Conservation (phyloP, 1,284 basidiomycete species). For the Macrocystidia cucumis region DNA sequence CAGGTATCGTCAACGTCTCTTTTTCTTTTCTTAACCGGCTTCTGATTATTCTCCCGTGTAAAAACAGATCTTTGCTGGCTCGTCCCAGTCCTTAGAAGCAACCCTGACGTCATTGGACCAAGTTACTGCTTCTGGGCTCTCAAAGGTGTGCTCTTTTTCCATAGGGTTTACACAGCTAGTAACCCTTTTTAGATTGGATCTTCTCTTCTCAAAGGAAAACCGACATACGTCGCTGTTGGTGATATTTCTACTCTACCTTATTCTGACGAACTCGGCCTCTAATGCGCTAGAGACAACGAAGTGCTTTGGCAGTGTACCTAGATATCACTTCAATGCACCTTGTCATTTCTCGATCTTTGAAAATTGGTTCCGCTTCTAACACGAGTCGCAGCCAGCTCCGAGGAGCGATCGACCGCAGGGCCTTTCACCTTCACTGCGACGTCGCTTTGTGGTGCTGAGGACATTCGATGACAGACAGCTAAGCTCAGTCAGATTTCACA, state of each 20-base stretch:
- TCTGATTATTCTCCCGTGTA: slow-evolving; percentile 5
- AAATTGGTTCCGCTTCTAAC: too few relatives aligned
- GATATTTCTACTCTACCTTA: slow-evolving; percentile 73
- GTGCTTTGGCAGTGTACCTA: too few relatives aligned
- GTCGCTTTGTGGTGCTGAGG: too few relatives aligned
- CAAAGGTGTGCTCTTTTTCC: slow-evolving; percentile 41
- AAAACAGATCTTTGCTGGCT: slow-evolving; percentile 56
- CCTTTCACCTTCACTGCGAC: too few relatives aligned
- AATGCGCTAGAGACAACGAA: slow-evolving; percentile 21
- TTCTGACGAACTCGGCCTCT: slow-evolving; percentile 81
- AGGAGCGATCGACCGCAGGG: too few relatives aligned
- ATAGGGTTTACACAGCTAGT: slow-evolving; percentile 5
- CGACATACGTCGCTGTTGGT: slow-evolving; percentile 83
- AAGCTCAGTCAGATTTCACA: too few relatives aligned
- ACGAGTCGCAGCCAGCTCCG: too few relatives aligned
- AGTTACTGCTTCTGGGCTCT: slow-evolving; percentile 49
- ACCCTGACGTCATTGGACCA: slow-evolving; percentile 55
- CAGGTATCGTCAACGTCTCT: slow-evolving; percentile 37
- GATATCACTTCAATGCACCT: too few relatives aligned
- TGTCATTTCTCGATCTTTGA: too few relatives aligned
- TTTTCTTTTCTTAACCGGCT: slow-evolving; percentile 8
- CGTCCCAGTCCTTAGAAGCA: slow-evolving; percentile 42
- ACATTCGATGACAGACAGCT: too few relatives aligned
- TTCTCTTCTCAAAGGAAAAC: slow-evolving; percentile 60
- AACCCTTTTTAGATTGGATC: slow-evolving; percentile 35